Evolutionary conservation across 2,329 filamentous ascomycete genomes (phyloP), one percentile per base, ranked within the genome.

Genomic region (Cladosporium sp.): DNA sequence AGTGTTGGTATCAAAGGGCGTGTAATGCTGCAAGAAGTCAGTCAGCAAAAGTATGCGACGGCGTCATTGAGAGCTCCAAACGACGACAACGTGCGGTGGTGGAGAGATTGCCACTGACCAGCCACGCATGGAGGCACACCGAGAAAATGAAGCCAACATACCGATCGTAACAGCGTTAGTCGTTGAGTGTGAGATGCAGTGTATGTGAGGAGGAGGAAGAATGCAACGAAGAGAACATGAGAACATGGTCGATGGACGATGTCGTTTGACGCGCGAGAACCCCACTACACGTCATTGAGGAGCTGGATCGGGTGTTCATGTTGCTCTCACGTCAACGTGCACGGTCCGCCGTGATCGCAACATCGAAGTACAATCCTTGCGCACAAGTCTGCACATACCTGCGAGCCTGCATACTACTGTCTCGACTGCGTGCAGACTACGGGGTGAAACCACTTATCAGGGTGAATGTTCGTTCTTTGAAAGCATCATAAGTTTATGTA

Each of bases 121-220:
- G 36, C 30, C 49, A 51, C 47, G 47, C 28, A 34, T 39, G 36
- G 49, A 51, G 49, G 34, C 49, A 39, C 20, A 51, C 20, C 49
- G 11, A 39, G 49, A 37, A 34, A 51, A 51, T 38, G 49, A 51
- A 22, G 49, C 34, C 49, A 51, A 51, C 49, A 51, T 51, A 51
- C 49, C 49, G 22, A 22, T 51, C 49, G 49, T 51, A 19, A 39
- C 8, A 39, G 12, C 49, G 49, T 51, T 9, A 25, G 7, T 51
- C 36, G 49, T 51, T 51, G 9, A 38, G 19, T 25, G 36, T 39
- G 22, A 37, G 14, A 39, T 37, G 49, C 15, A 22, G 37, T 51
- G 34, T 25, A 25, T 51, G 49, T 51, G 49, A 51, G 14, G 36
- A 39, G 49, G 20, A 39, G n/a, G 49, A 51, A 28, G 36, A 39